A percentile compares a stretch with the other conserved stretches of the same genome.
phyloP scores from a whole-genome alignment of 2,329 filamentous ascomycete species.

The Cyphellophora attinorum region DNA sequence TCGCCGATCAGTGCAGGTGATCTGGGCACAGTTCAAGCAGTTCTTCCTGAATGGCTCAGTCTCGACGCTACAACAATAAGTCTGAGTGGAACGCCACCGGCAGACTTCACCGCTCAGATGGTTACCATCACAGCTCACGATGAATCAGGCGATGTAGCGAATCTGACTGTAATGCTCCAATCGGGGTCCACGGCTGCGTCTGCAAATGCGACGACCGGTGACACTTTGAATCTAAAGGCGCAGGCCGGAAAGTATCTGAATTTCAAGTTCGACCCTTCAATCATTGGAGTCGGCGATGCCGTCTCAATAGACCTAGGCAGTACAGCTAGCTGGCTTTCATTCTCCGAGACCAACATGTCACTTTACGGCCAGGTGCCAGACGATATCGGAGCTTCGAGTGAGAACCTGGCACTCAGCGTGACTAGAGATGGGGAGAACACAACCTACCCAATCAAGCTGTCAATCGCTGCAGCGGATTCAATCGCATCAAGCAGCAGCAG shows the following conservation, averaged over 20 bases:
- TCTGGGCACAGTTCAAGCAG: slow-evolving; percentile 42
- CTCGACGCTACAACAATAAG: slow-evolving; percentile 54
- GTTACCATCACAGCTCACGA: slow-evolving; percentile 54
- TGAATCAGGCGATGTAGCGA: slow-evolving; percentile 49
- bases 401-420: neutral
- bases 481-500: no score
- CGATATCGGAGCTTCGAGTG: neutral
- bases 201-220: slow-evolving; percentile 4
- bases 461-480: no score
- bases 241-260: neutral
- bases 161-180: slow-evolving; percentile 42
- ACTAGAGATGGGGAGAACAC: neutral
- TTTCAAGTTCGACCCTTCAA: neutral
- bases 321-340: slow-evolving; percentile 1
- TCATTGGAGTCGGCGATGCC: neutral
- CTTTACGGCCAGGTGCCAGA: slow-evolving; percentile 3
- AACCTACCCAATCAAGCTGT: neutral
- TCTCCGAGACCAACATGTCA: neutral
- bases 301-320: neutral
- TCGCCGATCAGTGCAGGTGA: slow-evolving; percentile 38
- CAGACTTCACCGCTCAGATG: slow-evolving; percentile 49
- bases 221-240: neutral
- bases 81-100: slow-evolving; percentile 55
- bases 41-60: slow-evolving; percentile 59
- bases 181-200: slow-evolving; percentile 18